Conservation (phyloP, 139 green algal species). For the Haematococcus sp. region DNA sequence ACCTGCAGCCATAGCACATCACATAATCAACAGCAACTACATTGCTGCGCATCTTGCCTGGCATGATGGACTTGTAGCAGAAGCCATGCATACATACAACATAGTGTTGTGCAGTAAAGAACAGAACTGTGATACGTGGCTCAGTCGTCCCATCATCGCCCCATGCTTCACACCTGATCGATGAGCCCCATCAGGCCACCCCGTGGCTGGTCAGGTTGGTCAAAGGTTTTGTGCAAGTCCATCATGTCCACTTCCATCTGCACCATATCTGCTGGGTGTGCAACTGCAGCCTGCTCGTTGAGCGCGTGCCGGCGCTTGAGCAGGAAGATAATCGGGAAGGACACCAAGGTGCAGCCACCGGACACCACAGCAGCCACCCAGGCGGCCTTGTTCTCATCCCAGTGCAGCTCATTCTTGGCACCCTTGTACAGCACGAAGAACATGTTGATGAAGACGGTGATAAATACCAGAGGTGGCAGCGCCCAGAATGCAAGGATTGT, state of each 20-base stretch:
- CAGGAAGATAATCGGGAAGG: conserved; percentile 1
- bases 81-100: no score
- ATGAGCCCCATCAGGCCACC: no score
- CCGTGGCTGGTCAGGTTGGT: no score
- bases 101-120: no score
- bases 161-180: no score
- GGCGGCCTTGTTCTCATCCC: conserved; percentile 19
- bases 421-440: conserved; percentile 49
- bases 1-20: conserved; percentile 71
- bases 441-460: conserved; percentile 47
- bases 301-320: conserved; percentile 3
- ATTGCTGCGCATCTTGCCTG: no score
- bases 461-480: conserved; percentile 26
- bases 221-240: no score
- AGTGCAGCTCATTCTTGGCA: conserved; percentile 7
- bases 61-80: no score
- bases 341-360: conserved; percentile 6
- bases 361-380: conserved; percentile 19
- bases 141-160: no score
- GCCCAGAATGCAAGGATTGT: neutral
- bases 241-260: neutral
- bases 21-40: conserved; percentile 9
- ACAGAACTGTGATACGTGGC: no score
- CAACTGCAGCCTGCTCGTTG: neutral
- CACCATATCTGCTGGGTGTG: no score